Percentiles rank a stretch among this genome's conserved stretches.
Evolutionary conservation across 176 grass and related monocot genomes (phyloP).

Genomic region (Stipa capillata): DNA sequence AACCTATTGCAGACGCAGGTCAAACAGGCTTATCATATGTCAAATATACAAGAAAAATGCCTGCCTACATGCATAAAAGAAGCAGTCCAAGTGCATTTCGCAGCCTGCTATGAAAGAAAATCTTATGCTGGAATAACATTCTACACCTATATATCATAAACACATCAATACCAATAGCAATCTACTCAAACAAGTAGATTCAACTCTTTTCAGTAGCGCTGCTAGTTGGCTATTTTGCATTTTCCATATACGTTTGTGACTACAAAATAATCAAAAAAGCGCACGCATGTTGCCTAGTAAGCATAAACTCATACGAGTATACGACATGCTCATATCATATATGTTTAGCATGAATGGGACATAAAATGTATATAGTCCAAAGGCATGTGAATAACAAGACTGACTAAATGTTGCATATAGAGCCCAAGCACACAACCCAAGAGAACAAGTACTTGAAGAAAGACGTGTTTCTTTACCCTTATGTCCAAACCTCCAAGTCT

Average conservation of each 20-base stretch:
- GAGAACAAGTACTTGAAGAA: not conserved
- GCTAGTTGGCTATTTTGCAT: not conserved
- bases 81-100: not conserved
- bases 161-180: not conserved
- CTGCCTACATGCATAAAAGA: slow-evolving; percentile 2
- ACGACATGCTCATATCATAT: slow-evolving; percentile 2
- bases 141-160: not conserved
- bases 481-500: slow-evolving; percentile 92
- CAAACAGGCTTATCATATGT: not conserved
- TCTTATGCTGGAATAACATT: not conserved
- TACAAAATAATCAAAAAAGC: not conserved
- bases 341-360: not conserved
- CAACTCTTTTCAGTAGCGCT: not conserved
- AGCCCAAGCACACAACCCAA: slow-evolving; percentile 2
- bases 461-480: slow-evolving; percentile 56
- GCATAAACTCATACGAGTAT: not conserved
- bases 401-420: not conserved
- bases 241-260: not conserved
- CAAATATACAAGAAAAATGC: not conserved
- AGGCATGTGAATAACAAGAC: not conserved
- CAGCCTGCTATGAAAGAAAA: no score
- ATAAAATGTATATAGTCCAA: not conserved
- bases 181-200: not conserved
- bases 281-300: not conserved
- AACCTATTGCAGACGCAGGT: not conserved